These are phyloP conservation scores for Erigeron philadelphicus DNA, from an alignment of 140 eudicot species.

Conservation along the genomic window DNA sequence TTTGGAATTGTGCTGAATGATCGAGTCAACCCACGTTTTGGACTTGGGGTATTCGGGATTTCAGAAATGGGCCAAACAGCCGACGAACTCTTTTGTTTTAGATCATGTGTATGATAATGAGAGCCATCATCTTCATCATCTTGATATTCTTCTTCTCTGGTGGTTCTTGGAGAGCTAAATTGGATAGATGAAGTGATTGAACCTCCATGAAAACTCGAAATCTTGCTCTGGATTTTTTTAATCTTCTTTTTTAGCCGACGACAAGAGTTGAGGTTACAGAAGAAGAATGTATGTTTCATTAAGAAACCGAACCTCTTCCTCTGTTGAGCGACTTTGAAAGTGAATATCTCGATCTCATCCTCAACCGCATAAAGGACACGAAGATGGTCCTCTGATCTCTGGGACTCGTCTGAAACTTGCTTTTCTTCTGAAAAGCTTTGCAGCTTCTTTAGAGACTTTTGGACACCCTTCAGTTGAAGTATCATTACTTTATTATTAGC, in stretches of 20 bases:
- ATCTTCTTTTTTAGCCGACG: conserved; percentile 31
- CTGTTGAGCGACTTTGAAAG: conserved; percentile 30
- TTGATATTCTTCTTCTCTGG: background rate
- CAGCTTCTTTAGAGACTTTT: conserved; percentile 23
- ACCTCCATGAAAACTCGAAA: conserved; percentile 2
- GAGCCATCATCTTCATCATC: background rate
- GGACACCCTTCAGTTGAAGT: conserved; percentile 21
- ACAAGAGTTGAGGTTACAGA: conserved; percentile 33
- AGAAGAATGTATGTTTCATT: conserved; percentile 29
- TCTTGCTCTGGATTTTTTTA: conserved; percentile 6
- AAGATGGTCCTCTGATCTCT: background rate
- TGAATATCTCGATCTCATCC: conserved; percentile 38
- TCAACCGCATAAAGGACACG: conserved; percentile 29
- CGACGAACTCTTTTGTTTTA: conserved; percentile 19
- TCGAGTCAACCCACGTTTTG: conserved; percentile 14
- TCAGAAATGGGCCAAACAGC: conserved; percentile 19
- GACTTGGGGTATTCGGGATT: conserved; percentile 23
- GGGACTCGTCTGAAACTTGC: background rate
- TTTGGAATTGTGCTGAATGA: conserved; percentile 23
- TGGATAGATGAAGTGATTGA: background rate
- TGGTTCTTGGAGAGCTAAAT: background rate
- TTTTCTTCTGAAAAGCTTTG: conserved; percentile 19
- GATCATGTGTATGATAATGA: background rate
- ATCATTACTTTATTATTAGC: conserved; percentile 24
- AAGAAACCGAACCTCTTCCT: conserved; percentile 29